Conservation (phyloP, 345 rosid species). For the Eucalyptus lansdowneana region DNA sequence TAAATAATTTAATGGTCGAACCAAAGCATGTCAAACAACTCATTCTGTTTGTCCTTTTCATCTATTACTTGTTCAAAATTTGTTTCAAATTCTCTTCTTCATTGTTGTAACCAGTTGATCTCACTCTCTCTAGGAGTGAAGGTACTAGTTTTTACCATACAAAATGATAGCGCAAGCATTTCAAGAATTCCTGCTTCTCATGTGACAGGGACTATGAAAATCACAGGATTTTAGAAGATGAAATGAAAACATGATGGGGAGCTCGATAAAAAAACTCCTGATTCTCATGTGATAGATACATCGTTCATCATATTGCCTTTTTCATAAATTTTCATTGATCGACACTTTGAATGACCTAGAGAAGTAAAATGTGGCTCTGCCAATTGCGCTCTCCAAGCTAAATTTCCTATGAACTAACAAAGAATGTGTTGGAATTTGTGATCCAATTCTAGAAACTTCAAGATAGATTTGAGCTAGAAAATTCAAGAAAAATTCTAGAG, state of each 20-base stretch:
- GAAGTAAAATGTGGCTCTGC: not conserved
- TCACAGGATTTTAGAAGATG: not conserved
- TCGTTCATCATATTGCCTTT: not conserved
- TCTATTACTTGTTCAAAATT: not conserved
- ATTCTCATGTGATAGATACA: not conserved
- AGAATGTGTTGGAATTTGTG: no score
- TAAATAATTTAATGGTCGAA: no score
- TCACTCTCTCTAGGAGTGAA: no score
- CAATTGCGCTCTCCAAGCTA: not conserved
- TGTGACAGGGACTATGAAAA: not conserved
- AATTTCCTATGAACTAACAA: not conserved
- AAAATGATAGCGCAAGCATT: no score
- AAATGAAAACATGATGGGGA: not conserved
- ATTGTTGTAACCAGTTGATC: no score
- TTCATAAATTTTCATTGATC: not conserved
- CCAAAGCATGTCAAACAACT: not conserved
- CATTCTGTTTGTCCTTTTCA: not conserved
- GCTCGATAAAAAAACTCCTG: not conserved
- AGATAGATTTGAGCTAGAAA: no score
- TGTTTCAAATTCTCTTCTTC: no score
- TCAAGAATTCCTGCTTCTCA: not conserved
- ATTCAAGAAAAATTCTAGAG: no score
- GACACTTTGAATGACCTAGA: not conserved
- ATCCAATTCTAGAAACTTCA: no score
- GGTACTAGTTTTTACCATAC: no score